Percentiles rank a stretch among this genome's conserved stretches.
phyloP scores from a whole-genome alignment of 306 rosid genomes.

The Lablab purpureus region DNA sequence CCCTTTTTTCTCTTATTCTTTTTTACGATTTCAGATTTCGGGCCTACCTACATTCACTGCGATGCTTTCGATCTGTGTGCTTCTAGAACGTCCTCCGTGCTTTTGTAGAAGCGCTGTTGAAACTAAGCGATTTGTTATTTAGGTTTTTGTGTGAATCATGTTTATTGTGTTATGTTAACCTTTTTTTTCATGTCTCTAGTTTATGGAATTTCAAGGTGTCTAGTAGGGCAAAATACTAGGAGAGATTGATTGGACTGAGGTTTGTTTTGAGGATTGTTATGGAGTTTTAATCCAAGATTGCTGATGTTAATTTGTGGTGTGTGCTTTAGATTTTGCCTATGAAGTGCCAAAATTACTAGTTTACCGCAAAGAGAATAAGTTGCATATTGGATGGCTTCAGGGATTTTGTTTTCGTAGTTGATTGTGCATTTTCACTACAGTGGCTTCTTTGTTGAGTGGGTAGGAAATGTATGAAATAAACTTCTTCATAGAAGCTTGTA shows the following conservation, averaged over 20 bases:
- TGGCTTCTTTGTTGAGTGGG: neutral
- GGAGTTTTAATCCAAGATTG: slow-evolving; percentile 4
- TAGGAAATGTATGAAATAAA: neutral
- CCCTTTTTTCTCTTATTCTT: neutral
- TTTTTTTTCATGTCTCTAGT: neutral
- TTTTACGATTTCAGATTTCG: neutral
- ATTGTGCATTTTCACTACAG: neutral
- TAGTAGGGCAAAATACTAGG: neutral
- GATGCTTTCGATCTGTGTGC: slow-evolving; percentile 14
- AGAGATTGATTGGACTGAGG: neutral
- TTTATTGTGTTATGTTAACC: neutral
- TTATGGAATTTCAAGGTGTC: neutral
- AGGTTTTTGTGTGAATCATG: slow-evolving; percentile 23
- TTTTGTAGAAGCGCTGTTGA: neutral
- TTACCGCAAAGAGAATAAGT: neutral
- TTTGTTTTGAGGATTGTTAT: neutral
- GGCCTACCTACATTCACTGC: neutral
- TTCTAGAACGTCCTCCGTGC: neutral
- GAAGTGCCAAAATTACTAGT: neutral
- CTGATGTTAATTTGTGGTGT: neutral
- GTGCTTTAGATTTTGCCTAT: neutral
- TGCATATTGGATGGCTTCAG: neutral
- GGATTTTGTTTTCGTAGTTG: neutral
- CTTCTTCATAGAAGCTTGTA: neutral
- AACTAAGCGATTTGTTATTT: slow-evolving; percentile 7